These are phyloP conservation scores for Dactylellina haptotyla DNA, from an alignment of 2,329 filamentous ascomycete species.

Conservation along the genomic window DNA sequence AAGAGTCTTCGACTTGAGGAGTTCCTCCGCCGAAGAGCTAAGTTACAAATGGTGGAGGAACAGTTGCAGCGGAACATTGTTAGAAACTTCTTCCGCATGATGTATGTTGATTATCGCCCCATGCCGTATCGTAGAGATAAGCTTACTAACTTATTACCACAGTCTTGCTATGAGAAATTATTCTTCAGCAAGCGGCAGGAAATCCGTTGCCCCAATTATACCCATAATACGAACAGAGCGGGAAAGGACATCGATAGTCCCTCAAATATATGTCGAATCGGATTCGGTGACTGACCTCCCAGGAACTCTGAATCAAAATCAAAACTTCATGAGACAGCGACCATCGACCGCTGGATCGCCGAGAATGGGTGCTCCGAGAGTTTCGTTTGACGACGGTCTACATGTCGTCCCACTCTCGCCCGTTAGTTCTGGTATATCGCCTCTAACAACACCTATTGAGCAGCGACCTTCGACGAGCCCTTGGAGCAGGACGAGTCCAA, in stretches of 20 bases:
- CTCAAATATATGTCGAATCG: slow-evolving; percentile 52
- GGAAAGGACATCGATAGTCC: slow-evolving; percentile 39
- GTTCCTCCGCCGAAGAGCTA: slow-evolving; percentile 86
- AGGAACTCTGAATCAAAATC: slow-evolving; percentile 1
- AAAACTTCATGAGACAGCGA: slow-evolving; percentile 4
- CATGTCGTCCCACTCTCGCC: slow-evolving; percentile 43
- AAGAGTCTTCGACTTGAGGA: slow-evolving; percentile 96
- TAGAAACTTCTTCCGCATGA: slow-evolving; percentile 92
- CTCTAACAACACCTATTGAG: slow-evolving; percentile 54
- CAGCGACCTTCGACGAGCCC: slow-evolving; percentile 20
- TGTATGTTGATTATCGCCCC: slow-evolving; percentile 66
- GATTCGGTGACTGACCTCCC: slow-evolving; percentile 47
- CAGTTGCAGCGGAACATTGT: slow-evolving; percentile 90
- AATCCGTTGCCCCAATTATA: slow-evolving; percentile 47
- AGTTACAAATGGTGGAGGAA: slow-evolving; percentile 92
- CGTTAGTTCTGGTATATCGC: slow-evolving; percentile 53
- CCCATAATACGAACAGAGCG: slow-evolving; percentile 47
- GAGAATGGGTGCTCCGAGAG: slow-evolving; percentile 14
- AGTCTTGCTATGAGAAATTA: slow-evolving; percentile 39
- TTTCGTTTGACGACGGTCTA: slow-evolving; percentile 40
- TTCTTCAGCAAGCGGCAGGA: slow-evolving; percentile 56
- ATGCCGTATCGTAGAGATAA: background rate
- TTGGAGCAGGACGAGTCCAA: slow-evolving; percentile 33
- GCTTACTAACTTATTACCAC: background rate
- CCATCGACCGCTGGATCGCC: slow-evolving; percentile 35